These are phyloP conservation scores for Kwoniella sp. DNA, from an alignment of 768 basidiomycete genomes.

Conservation along the genomic window DNA sequence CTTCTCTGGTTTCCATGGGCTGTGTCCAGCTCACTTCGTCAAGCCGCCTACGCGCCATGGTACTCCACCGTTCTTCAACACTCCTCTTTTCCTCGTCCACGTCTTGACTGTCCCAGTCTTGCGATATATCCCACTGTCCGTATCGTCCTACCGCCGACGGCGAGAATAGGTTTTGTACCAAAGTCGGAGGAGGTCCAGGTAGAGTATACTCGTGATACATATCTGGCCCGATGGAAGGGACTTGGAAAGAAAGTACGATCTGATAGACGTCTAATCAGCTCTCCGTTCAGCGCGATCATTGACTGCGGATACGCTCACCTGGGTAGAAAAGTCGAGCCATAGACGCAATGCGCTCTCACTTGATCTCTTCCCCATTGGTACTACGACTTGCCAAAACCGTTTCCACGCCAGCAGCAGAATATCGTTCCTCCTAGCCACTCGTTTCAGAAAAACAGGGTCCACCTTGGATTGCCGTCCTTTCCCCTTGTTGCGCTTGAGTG, in stretches of 20 bases:
- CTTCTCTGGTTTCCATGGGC: no score
- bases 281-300: neutral
- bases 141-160: constrained; percentile 31
- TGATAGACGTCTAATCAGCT: constrained; percentile 2
- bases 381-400: constrained; percentile 40
- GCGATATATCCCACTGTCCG: constrained; percentile 35
- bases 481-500: constrained; percentile 7
- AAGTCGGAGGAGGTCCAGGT: neutral
- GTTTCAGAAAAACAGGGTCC: neutral
- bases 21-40: constrained; percentile 26
- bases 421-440: constrained; percentile 27
- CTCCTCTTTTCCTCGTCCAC: constrained; percentile 12
- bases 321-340: constrained; percentile 47
- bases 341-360: constrained; percentile 29
- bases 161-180: constrained; percentile 35
- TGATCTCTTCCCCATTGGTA: constrained; percentile 24
- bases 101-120: constrained; percentile 15
- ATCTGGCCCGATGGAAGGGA: constrained; percentile 9
- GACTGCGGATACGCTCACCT: constrained; percentile 28
- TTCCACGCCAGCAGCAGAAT: constrained; percentile 40
- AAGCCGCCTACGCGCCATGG: constrained; percentile 16
- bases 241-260: constrained; percentile 29
- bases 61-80: constrained; percentile 23
- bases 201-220: constrained; percentile 8
- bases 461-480: constrained; percentile 3